Base-by-base conservation (phyloP, 148 eudicot species). In the Hydrangea macrophylla region DNA sequence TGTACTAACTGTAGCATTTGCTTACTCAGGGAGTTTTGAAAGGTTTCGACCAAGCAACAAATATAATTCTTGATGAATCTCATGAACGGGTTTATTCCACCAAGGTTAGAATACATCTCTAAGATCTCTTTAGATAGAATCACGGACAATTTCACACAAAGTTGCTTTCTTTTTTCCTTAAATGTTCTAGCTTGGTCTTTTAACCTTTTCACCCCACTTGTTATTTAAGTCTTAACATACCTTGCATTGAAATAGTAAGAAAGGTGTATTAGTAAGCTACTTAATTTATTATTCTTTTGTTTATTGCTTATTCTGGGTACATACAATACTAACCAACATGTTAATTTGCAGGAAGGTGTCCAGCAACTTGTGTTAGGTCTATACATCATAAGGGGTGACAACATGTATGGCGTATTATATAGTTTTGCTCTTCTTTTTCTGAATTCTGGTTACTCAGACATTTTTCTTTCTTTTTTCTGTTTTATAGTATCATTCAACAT, bases 71-170 rank as follows among this genome's bases (percentile, higher is more conserved):
- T 53, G 95, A 93, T 76, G 96, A 93, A 83, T 88, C 96, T 68
- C 98, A 90, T 75, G 98, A 93, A 72, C 85, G 96, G 57, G 96
- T 93, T 28, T 93, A 90, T 78, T 93, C 96, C 67, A 93, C 96
- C 39, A 85, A 86, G 95, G 96, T 93, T 67, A 55, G 32, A 59
- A 53, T 59, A 31, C 10, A 50, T 74, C 42, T 27, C 10, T 15
- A 53, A 31, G 11, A 50, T 74, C 42, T 27, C 10, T 15, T 0
- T 57, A 4, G 23, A 37, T 15, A 23, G 18, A 45, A 7, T 31
- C 7, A 4, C 1, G 24, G 39, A 44, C n/a, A 9, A 45, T 18
- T 42, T 64, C 33, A 5, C 48, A 26, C 28, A 30, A 9, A 1
- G 13, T 8, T n/a, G 26, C 54, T 48, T 18, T 64, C 18, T 39